Base-by-base conservation (phyloP, 2,329 filamentous ascomycete species). In the Mollisiaceae sp. region DNA sequence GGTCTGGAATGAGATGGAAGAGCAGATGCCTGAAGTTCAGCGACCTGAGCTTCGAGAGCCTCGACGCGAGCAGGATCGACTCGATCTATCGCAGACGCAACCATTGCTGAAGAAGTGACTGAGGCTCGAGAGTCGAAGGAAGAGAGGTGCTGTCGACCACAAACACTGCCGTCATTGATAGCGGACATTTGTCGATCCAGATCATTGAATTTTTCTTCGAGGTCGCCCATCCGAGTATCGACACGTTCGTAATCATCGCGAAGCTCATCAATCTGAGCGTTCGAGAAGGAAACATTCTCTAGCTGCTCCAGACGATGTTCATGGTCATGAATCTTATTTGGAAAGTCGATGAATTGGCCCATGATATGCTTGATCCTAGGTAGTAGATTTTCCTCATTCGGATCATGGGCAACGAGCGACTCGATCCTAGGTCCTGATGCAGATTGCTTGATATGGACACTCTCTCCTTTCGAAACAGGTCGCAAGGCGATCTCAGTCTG, bases 251-350 rank as follows among this genome's bases (percentile, higher is more conserved):
- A 84, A 62, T 85, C 87, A 22, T 92, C 89, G 20, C 88, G 81
- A 58, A 91, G 86, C 43, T 91, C 89, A 24, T 93, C 90, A 57
- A 90, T 84, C n/a, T 84, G 83, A 20, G 83, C 82, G 52, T 86
- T 82, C 27, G 87, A 86, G 72, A 93, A 91, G 0, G 90, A 93
- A 1, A 85, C 81, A 59, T 84, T 91, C 77, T 94, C 91, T 6
- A 94, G 81, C 63, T 82, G 80, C 58, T 91, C 89, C 14, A 94
- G 76, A 1, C 91, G 87, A 60, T 85, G 82, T 43, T 87, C 86
- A 65, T 93, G 85, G 20, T 75, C 71, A 24, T 68, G 63, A 20
- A 71, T 69, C 36, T 68, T 71, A 9, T 64, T 69, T 6, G 73
- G 72, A 59, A 68, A 73, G 18, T 71, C 68, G 14, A 69, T 52